Conservation (phyloP, 73 alveolate species). For the Paramecium biaurelia region DNA sequence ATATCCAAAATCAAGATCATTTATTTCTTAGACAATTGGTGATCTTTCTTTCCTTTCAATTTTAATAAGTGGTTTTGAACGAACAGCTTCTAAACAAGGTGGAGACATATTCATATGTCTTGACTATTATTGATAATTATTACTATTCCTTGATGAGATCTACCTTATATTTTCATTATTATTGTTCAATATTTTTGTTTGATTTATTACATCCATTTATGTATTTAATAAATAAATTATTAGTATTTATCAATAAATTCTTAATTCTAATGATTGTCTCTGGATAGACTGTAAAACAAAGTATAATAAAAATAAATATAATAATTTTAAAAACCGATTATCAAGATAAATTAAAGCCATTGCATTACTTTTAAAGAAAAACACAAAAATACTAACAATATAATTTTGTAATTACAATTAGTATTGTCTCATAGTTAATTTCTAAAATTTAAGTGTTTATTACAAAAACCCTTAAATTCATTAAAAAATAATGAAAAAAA, state of each 20-base stretch:
- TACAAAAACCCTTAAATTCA: neutral
- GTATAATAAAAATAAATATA: neutral
- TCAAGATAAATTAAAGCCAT: neutral
- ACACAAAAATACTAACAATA: neutral
- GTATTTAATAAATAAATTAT: neutral
- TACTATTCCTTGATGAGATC: neutral
- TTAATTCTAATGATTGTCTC: neutral
- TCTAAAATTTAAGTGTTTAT: neutral
- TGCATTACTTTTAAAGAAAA: neutral
- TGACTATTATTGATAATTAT: neutral
- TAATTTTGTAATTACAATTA: neutral
- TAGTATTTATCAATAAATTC: neutral
- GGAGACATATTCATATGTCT: neutral
- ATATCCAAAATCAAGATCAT: constrained; percentile 48
- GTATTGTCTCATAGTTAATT: neutral
- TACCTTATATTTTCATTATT: neutral
- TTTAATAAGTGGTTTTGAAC: constrained; percentile 3
- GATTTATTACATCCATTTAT: neutral
- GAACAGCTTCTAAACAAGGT: neutral
- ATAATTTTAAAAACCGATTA: neutral
- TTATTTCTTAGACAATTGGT: neutral
- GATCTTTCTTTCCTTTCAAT: neutral
- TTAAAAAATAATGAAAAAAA: neutral
- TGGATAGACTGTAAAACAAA: neutral
- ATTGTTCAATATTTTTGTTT: neutral